Evolutionary conservation across 2,329 filamentous ascomycete species (phyloP), one percentile per base, ranked within the genome.

Genomic region (Colletotrichum abscissum): DNA sequence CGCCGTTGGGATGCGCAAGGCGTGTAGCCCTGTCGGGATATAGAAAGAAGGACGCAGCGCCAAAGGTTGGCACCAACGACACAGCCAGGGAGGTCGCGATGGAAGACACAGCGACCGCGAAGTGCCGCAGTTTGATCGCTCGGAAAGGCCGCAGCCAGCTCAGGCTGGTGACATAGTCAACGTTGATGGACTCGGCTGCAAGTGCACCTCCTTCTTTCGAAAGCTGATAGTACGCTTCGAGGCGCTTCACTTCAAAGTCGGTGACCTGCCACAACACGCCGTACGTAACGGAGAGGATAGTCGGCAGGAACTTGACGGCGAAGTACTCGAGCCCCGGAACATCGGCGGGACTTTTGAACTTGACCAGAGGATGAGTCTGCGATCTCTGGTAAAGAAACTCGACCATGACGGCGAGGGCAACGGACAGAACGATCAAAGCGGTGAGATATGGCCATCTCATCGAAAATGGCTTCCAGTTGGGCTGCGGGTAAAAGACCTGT

Each of bases 141-240:
- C 88, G 86, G 5, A 94, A 80, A 0, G 93, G 93, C 2, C 92
- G 87, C 52, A 92, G 81, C 77, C 93, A 90, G 77, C 88, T 91
- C 82, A 92, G 89, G 76, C 90, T 88, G 5, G 92, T 94, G 57
- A 93, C 87, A 73, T 95, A 95, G 80, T 94, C 92, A 74, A 93
- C 92, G 75, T 94, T 94, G 78, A 95, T 88, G 0, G 91, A 93
- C 78, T 91, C 88, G 52, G 88, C 88, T 0, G 91, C 91, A 24
- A 91, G 81, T 1, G 91, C 90, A 16, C 91, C 91, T 3, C 86
- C 86, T 3, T 86, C 83, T 74, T 86, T 89, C 3, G 90, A 92
- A 63, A 93, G 84, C 78, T 93, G 91, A 75, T 92, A 91, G 76
- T 89, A 93, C 0, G 91, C 88, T 78, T 93, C 91, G 33, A 92